These are phyloP conservation scores for Stagonosporopsis cucurbitacearum DNA, from an alignment of 2,329 filamentous ascomycete species.

Conservation along the genomic window DNA sequence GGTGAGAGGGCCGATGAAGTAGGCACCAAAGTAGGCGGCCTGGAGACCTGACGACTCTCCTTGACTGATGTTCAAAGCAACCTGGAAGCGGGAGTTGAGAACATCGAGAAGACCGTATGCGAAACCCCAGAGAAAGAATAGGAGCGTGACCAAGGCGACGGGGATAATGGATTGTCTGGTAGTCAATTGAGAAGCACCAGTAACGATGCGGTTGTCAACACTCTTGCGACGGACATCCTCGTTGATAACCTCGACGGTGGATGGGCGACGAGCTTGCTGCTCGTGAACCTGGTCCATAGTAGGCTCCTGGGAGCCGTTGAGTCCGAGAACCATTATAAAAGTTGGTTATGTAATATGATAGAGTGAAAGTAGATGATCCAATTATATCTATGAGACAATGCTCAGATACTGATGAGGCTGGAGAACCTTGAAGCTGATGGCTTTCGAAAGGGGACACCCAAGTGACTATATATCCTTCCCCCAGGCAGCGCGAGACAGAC, in stretches of 20 bases:
- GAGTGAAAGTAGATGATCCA: conserved; percentile 2
- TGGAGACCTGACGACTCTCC: conserved; percentile 68
- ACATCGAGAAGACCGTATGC: conserved; percentile 56
- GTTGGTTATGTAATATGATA: conserved; percentile 2
- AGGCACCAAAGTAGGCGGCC: conserved; percentile 69
- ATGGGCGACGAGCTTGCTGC: conserved; percentile 47
- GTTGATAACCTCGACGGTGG: conserved; percentile 43
- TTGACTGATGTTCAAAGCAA: conserved; percentile 52
- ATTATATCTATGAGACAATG: conserved; percentile 11
- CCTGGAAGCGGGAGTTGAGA: conserved; percentile 54
- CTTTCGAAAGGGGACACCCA: conserved; percentile 15
- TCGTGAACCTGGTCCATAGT: conserved; percentile 45
- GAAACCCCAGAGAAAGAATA: conserved; percentile 62
- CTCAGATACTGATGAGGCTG: conserved; percentile 23
- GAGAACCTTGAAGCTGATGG: conserved; percentile 33
- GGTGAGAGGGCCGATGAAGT: conserved; percentile 61
- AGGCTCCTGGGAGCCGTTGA: conserved; percentile 40
- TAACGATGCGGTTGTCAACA: conserved; percentile 44
- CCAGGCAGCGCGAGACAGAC: conserved; percentile 19
- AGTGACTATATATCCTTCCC: conserved; percentile 34
- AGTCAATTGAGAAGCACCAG: conserved; percentile 50
- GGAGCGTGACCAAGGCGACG: conserved; percentile 54
- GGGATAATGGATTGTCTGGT: conserved; percentile 57
- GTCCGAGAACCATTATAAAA: conserved; percentile 37
- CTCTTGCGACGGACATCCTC: conserved; percentile 43